Evolutionary conservation across 1,139 yeast species (phyloP).

Genomic region (Petasospora fabianii): DNA sequence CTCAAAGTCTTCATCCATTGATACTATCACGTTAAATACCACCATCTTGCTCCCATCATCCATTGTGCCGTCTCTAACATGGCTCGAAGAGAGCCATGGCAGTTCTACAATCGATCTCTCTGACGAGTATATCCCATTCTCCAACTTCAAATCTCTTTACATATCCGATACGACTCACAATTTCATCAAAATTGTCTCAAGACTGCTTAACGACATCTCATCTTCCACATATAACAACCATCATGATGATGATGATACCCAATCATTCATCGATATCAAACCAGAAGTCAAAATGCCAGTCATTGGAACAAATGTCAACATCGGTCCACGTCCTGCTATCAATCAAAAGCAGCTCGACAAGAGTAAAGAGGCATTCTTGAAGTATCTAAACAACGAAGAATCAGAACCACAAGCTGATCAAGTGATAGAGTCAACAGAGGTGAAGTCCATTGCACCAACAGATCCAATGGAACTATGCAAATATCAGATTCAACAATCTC

Average conservation of each 20-base stretch:
- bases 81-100: neutral
- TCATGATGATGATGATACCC: neutral
- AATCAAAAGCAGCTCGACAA: constrained; percentile 11
- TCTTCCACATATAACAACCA: neutral
- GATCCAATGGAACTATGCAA: constrained; percentile 6
- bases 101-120: constrained; percentile 10
- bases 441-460: neutral
- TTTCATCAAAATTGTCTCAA: neutral
- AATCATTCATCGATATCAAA: neutral
- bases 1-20: neutral
- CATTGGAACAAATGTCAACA: constrained; percentile 4
- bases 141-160: constrained; percentile 14
- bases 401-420: neutral
- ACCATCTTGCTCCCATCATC: constrained; percentile 8
- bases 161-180: constrained; percentile 1
- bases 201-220: neutral
- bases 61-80: neutral
- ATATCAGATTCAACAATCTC: constrained; percentile 12
- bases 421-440: neutral
- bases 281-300: constrained; percentile 7
- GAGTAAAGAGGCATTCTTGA: constrained; percentile 9
- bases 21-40: neutral
- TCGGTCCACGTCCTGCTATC: constrained; percentile 6
- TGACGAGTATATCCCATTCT: constrained; percentile 15
- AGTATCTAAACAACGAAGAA: constrained; percentile 10